Conservation (phyloP, 2,329 filamentous ascomycete species). For the Calonectria hawksworthii region DNA sequence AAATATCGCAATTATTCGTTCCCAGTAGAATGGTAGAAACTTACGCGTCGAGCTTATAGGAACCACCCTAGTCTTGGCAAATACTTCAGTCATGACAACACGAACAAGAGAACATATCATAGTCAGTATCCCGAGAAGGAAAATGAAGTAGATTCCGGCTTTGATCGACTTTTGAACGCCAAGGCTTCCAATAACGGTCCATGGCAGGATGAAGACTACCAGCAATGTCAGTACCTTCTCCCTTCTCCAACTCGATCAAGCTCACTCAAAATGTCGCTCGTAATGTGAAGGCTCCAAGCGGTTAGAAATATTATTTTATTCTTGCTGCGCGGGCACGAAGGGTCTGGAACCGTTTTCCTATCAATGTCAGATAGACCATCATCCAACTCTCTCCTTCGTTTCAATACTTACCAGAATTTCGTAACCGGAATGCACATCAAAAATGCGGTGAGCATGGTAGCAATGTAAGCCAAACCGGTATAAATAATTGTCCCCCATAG, state of each 20-base stretch:
- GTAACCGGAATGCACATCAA: not conserved
- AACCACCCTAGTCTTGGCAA: not conserved
- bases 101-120: constrained; percentile 7
- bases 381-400: not conserved
- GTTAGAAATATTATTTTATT: not conserved
- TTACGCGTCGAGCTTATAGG: not conserved
- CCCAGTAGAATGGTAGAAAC: not conserved
- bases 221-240: not conserved
- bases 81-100: not conserved
- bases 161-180: not conserved
- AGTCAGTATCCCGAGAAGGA: constrained; percentile 3
- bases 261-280: not conserved
- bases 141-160: not conserved
- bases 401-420: not conserved
- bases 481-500: not conserved
- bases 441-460: not conserved
- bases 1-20: too few relatives aligned
- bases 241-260: too few relatives aligned
- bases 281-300: not conserved
- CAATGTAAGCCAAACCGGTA: not conserved
- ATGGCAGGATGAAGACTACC: constrained; percentile 11
- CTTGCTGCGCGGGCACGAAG: not conserved
- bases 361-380: not conserved
- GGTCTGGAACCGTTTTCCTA: not conserved
- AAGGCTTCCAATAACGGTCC: not conserved